phyloP scores from a whole-genome alignment of 1,284 basidiomycete species.

The Malassezia dermatis region DNA sequence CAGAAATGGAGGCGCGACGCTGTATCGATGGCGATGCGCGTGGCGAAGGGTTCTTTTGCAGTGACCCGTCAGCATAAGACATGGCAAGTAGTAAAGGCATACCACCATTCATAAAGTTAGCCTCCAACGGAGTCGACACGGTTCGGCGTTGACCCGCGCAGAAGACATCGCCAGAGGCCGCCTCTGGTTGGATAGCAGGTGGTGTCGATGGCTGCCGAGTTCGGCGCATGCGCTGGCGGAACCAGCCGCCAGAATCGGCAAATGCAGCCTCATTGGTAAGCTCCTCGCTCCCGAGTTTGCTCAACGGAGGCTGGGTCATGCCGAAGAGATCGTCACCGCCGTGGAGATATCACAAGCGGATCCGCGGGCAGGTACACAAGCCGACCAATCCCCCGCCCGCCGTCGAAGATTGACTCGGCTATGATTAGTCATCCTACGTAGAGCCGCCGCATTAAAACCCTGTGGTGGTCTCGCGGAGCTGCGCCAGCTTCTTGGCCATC shows the following conservation, averaged over 20 bases:
- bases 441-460: conserved; percentile 19
- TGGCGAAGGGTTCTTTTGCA: not conserved
- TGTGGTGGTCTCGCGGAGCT: conserved; percentile 29
- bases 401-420: not conserved
- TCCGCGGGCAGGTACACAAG: not conserved
- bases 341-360: not conserved
- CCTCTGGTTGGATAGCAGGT: not conserved
- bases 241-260: not conserved
- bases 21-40: not conserved
- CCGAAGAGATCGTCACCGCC: not conserved
- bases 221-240: not conserved
- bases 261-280: not conserved
- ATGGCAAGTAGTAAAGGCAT: not conserved
- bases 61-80: not conserved
- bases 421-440: not conserved
- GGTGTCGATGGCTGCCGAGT: not conserved
- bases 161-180: not conserved
- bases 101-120: not conserved
- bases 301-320: not conserved
- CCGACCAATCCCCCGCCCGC: not conserved
- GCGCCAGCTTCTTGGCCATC: conserved; percentile 44
- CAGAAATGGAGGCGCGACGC: not conserved
- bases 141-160: not conserved
- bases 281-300: not conserved
- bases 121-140: not conserved